Conservation (phyloP, 805 yeast genomes). For the Lipomyces sp. region DNA sequence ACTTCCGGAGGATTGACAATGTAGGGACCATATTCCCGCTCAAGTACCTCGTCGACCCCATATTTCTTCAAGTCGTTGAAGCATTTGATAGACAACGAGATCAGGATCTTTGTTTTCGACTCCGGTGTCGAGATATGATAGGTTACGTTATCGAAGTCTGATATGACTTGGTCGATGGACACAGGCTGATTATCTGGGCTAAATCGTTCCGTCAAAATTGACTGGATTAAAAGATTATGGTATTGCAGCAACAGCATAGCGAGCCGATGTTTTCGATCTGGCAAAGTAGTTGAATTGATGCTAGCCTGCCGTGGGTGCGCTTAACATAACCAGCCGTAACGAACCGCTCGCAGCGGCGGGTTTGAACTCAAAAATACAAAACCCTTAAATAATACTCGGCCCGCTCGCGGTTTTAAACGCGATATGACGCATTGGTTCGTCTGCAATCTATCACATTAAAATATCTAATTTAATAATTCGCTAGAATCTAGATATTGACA, state of each 20-base stretch:
- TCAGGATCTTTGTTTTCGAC: slow-evolving; percentile 63
- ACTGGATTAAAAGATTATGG: slow-evolving; percentile 79
- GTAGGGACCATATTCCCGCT: slow-evolving; percentile 59
- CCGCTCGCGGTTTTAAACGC: too few species aligned
- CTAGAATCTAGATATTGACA: too few species aligned
- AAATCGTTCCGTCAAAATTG: slow-evolving; percentile 76
- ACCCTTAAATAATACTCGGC: not conserved
- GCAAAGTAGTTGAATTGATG: not conserved
- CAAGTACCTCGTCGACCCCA: slow-evolving; percentile 53
- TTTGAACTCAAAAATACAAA: not conserved
- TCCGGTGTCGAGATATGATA: slow-evolving; percentile 92
- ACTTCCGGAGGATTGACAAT: slow-evolving; percentile 59
- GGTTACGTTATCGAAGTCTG: slow-evolving; percentile 95
- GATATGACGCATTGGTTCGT: too few species aligned
- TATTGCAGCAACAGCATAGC: slow-evolving; percentile 83
- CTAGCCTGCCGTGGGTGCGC: not conserved
- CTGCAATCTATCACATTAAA: too few species aligned
- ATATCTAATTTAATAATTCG: too few species aligned
- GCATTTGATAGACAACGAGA: slow-evolving; percentile 76
- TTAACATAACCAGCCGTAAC: not conserved
- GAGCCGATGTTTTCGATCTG: not conserved
- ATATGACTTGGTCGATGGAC: slow-evolving; percentile 76
- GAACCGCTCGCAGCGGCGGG: not conserved
- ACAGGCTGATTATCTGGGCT: slow-evolving; percentile 48
- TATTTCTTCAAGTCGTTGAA: slow-evolving; percentile 73